phyloP scores from a whole-genome alignment of 768 basidiomycete genomes.

The Hemileccinum impolitum region DNA sequence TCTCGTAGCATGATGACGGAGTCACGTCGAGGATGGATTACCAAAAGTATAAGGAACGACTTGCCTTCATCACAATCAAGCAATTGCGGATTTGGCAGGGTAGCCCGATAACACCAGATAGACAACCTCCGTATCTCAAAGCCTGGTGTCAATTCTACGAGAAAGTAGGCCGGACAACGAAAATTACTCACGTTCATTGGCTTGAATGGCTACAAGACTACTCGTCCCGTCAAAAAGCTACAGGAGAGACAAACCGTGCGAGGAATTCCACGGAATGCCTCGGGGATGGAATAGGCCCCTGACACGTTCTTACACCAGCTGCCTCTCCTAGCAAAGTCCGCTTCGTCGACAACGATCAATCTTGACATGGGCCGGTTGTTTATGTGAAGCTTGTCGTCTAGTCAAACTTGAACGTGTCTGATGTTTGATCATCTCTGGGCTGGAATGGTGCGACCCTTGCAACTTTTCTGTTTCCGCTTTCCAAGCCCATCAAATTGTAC shows the following conservation, averaged over 20 bases:
- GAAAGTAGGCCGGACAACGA: conserved; percentile 6
- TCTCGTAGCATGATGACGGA: no score
- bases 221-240: no score
- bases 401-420: no score
- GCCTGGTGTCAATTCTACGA: background rate
- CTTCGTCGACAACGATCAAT: conserved; percentile 21
- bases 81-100: conserved; percentile 7
- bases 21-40: no score
- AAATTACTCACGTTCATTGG: conserved; percentile 12
- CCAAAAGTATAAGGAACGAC: no score
- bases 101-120: conserved; percentile 14
- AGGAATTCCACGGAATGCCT: conserved; percentile 5
- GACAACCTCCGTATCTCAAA: background rate
- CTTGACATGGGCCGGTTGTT: no score
- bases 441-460: no score
- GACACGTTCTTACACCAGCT: no score
- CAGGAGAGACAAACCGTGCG: conserved; percentile 1
- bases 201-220: conserved; percentile 1
- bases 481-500: no score
- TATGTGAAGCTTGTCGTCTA: no score
- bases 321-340: conserved; percentile 10
- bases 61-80: conserved; percentile 4
- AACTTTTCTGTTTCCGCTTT: no score
- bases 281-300: background rate
- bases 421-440: no score